These are phyloP conservation scores for Zygotorulaspora florentina DNA, from an alignment of 805 yeast species.

Conservation along the genomic window DNA sequence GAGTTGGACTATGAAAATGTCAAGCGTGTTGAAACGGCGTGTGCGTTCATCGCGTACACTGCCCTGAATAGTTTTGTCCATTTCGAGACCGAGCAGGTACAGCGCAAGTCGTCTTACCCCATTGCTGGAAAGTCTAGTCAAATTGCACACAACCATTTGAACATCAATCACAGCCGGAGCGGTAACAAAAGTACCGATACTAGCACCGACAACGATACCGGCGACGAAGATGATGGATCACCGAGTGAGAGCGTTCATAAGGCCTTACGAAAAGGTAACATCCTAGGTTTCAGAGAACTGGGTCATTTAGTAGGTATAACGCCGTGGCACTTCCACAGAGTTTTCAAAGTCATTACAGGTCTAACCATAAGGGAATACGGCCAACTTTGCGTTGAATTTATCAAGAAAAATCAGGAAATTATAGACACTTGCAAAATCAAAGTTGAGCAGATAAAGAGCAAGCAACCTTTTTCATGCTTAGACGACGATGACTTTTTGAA, in stretches of 20 bases:
- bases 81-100: conserved; percentile 17
- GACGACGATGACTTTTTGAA: conserved; percentile 20
- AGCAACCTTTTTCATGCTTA: conserved; percentile 18
- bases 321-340: conserved; percentile 93
- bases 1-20: conserved; percentile 25
- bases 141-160: background rate
- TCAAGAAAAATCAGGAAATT: conserved; percentile 36
- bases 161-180: background rate
- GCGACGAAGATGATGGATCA: conserved; percentile 12
- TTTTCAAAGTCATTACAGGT: conserved; percentile 80
- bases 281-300: conserved; percentile 77
- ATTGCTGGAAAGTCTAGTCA: background rate
- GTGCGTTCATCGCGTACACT: conserved; percentile 25
- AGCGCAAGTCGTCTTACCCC: background rate
- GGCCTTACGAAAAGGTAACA: conserved; percentile 62
- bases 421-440: conserved; percentile 20
- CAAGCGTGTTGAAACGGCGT: conserved; percentile 24
- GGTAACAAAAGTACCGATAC: background rate
- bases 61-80: conserved; percentile 23
- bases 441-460: conserved; percentile 14
- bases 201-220: conserved; percentile 1
- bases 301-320: conserved; percentile 79
- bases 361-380: conserved; percentile 87
- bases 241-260: conserved; percentile 17
- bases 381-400: conserved; percentile 68